phyloP scores from a whole-genome alignment of 2,329 filamentous ascomycete species.

The Ustulina deusta region DNA sequence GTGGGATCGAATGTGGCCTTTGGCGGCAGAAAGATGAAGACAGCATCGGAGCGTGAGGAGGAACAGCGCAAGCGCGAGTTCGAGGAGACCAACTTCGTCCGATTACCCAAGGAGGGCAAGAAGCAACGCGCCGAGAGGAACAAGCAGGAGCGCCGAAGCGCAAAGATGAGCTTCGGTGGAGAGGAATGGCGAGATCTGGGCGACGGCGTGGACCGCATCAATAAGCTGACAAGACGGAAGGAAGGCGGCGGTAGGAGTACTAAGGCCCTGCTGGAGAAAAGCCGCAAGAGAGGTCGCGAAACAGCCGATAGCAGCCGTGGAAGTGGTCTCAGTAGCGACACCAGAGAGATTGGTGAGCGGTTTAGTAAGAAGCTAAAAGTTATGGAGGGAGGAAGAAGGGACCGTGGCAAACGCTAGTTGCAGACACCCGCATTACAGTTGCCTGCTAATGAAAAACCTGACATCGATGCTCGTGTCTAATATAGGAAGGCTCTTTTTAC shows the following conservation, averaged over 20 bases:
- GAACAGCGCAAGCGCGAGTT: conserved; percentile 86
- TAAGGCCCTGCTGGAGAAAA: conserved; percentile 79
- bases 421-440: neutral
- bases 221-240: conserved; percentile 80
- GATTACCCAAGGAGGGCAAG: conserved; percentile 87
- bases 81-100: conserved; percentile 92
- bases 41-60: conserved; percentile 77
- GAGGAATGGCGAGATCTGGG: conserved; percentile 93
- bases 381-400: conserved; percentile 55
- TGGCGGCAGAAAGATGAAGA: conserved; percentile 83
- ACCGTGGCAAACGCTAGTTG: conserved; percentile 52
- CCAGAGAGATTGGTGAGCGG: conserved; percentile 74
- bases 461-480: neutral
- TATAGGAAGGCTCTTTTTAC: neutral
- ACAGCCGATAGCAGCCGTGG: conserved; percentile 75
- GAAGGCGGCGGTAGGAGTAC: conserved; percentile 67
- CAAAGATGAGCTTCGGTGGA: conserved; percentile 80
- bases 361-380: conserved; percentile 77
- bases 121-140: conserved; percentile 80
- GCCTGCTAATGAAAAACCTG: neutral
- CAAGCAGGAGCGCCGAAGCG: conserved; percentile 61
- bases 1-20: conserved; percentile 90
- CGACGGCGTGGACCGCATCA: conserved; percentile 87
- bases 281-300: conserved; percentile 82
- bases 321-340: conserved; percentile 63